These are phyloP conservation scores for Aphanoascus verrucosus DNA, from an alignment of 2,329 filamentous ascomycete species.

Conservation along the genomic window DNA sequence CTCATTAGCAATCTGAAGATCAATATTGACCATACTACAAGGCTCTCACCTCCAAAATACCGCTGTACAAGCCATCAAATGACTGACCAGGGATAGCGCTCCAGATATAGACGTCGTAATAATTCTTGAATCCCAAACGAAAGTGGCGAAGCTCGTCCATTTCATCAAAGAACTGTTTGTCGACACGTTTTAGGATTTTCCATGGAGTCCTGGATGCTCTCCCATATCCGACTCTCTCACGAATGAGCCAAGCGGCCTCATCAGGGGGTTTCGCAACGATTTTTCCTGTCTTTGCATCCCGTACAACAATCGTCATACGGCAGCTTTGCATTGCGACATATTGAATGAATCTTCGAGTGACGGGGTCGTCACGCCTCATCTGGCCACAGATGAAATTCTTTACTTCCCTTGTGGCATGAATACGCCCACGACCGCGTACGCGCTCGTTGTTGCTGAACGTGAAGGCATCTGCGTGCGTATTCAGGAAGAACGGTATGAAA, in stretches of 20 bases:
- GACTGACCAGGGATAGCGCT: conserved; percentile 27
- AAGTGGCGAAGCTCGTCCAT: conserved; percentile 30
- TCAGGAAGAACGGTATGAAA: conserved; percentile 29
- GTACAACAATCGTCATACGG: conserved; percentile 31
- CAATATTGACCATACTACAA: background rate
- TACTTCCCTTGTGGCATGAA: conserved; percentile 24
- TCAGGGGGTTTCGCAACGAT: conserved; percentile 30
- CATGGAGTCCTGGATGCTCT: conserved; percentile 33
- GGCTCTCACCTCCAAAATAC: conserved; percentile 24
- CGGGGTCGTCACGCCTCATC: conserved; percentile 34
- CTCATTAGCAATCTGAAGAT: background rate
- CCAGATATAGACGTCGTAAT: conserved; percentile 38
- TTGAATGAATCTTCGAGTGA: conserved; percentile 35
- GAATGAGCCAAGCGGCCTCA: conserved; percentile 31
- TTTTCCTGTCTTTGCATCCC: conserved; percentile 33
- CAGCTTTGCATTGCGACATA: conserved; percentile 34
- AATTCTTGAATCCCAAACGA: conserved; percentile 35
- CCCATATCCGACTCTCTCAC: conserved; percentile 32
- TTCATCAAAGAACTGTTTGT: conserved; percentile 31
- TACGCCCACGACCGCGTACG: conserved; percentile 16
- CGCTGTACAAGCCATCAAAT: conserved; percentile 21
- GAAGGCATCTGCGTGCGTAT: conserved; percentile 25
- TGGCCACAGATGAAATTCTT: conserved; percentile 36
- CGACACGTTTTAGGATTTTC: conserved; percentile 27
- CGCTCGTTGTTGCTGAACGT: conserved; percentile 21